phyloP scores from a whole-genome alignment of 2,329 filamentous ascomycete species.

The Biscogniauxia marginata region DNA sequence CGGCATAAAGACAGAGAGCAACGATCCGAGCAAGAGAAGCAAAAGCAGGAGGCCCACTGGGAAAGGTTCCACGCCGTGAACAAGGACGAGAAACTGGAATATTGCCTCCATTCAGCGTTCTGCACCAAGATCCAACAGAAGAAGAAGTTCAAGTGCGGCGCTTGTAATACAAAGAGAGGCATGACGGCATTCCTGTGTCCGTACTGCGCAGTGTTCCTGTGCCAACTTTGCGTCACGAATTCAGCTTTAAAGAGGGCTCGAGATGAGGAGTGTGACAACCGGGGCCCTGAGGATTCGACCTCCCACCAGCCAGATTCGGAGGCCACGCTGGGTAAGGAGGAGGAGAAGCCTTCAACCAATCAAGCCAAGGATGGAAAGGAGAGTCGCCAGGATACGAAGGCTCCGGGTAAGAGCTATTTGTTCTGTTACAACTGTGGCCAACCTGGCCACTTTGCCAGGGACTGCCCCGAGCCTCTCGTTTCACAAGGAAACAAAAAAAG shows the following conservation, averaged over 20 bases:
- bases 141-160: conserved; percentile 25
- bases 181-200: conserved; percentile 26
- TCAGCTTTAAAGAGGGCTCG: conserved; percentile 13
- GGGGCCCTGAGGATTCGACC: too few relatives aligned
- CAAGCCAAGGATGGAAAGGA: too few relatives aligned
- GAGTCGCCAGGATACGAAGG: too few relatives aligned
- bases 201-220: conserved; percentile 19
- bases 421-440: too few relatives aligned
- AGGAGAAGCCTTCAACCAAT: too few relatives aligned
- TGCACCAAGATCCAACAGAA: conserved; percentile 19
- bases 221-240: conserved; percentile 23
- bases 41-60: conserved; percentile 23
- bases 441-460: too few relatives aligned
- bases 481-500: too few relatives aligned
- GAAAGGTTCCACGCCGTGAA: conserved; percentile 6
- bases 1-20: not conserved
- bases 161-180: conserved; percentile 21
- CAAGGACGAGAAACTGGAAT: conserved; percentile 14
- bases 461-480: too few relatives aligned
- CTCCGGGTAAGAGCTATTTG: too few relatives aligned
- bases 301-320: too few relatives aligned
- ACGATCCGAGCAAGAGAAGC: conserved; percentile 5
- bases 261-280: too few relatives aligned
- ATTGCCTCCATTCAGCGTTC: conserved; percentile 24
- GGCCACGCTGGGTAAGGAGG: too few relatives aligned